These are phyloP conservation scores for Termitomyces sp. DNA, from an alignment of 768 basidiomycete genomes.

Conservation along the genomic window DNA sequence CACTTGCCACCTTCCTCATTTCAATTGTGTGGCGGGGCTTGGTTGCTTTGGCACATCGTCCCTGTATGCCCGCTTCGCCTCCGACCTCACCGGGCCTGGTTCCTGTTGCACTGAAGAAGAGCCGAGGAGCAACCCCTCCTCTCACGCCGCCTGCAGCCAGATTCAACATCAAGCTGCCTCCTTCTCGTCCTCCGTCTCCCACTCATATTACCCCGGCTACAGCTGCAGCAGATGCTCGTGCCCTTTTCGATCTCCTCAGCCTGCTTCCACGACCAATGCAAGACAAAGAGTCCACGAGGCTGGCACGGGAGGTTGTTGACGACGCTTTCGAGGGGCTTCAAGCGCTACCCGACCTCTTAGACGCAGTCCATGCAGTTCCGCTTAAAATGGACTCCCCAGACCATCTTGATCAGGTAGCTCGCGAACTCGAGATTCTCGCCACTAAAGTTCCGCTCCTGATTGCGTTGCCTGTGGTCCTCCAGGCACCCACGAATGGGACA, in stretches of 20 bases:
- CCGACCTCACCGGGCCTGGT: slow-evolving; percentile 31
- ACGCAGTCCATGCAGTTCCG: slow-evolving; percentile 30
- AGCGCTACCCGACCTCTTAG: slow-evolving; percentile 52
- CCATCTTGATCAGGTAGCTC: slow-evolving; percentile 23
- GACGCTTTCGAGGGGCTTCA: slow-evolving; percentile 67
- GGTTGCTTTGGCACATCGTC: slow-evolving; percentile 65
- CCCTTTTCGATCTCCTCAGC: slow-evolving; percentile 54
- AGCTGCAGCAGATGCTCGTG: slow-evolving; percentile 52
- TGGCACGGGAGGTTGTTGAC: slow-evolving; percentile 78
- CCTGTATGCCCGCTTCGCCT: slow-evolving; percentile 29
- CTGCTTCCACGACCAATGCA: slow-evolving; percentile 54
- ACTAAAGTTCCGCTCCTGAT: slow-evolving; percentile 69
- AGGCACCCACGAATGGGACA: slow-evolving; percentile 35
- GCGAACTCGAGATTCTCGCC: slow-evolving; percentile 47
- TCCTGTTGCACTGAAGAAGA: slow-evolving; percentile 33
- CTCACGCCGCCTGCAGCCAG: slow-evolving; percentile 49
- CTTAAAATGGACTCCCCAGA: slow-evolving; percentile 14
- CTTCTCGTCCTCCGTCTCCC: slow-evolving; percentile 63
- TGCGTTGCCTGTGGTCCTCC: slow-evolving; percentile 62
- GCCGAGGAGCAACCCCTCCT: slow-evolving; percentile 39
- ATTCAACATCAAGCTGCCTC: slow-evolving; percentile 63
- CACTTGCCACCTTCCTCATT: slow-evolving; percentile 67
- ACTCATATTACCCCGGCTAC: slow-evolving; percentile 27
- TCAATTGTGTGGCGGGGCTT: slow-evolving; percentile 70
- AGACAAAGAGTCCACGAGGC: slow-evolving; percentile 38